Percentiles rank a stretch among this genome's conserved stretches.
Conservation (phyloP, 2,329 filamentous ascomycete species). For the Domatiomyces catenatus region DNA sequence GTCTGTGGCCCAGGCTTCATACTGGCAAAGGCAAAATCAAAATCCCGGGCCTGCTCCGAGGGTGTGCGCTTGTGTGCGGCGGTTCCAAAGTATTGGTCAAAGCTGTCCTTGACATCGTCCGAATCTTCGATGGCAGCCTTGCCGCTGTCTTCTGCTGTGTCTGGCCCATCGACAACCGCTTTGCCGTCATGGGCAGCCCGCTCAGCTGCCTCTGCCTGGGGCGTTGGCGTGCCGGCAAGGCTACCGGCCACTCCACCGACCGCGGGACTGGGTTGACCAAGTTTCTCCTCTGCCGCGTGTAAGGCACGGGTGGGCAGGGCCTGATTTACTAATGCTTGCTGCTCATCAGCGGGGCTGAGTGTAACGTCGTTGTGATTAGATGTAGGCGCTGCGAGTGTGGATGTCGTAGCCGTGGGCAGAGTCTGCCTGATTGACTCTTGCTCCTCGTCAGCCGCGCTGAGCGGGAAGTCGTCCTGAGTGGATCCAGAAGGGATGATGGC, state of each 20-base stretch:
- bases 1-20: conserved; percentile 28
- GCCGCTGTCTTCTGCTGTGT: conserved; percentile 7
- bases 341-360: conserved; percentile 13
- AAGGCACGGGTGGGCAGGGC: conserved; percentile 7
- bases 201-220: conserved; percentile 14
- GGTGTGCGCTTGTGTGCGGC: conserved; percentile 29
- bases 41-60: conserved; percentile 32
- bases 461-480: conserved; percentile 13
- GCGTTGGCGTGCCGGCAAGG: conserved; percentile 29
- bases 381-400: not conserved
- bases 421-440: conserved; percentile 15
- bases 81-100: conserved; percentile 32
- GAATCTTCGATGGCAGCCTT: conserved; percentile 12
- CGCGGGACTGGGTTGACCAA: conserved; percentile 10
- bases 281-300: conserved; percentile 4
- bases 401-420: conserved; percentile 3
- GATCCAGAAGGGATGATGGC: not conserved
- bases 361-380: conserved; percentile 12
- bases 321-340: conserved; percentile 14
- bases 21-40: conserved; percentile 32
- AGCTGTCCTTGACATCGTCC: conserved; percentile 24
- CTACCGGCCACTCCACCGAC: conserved; percentile 32
- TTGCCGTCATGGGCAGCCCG: conserved; percentile 2
- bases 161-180: conserved; percentile 5
- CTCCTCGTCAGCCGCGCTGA: conserved; percentile 14